Evolutionary conservation across 495 filamentous ascomycete genomes (phyloP), one percentile per base, ranked within the genome.

Genomic region (Talaromyces nanjingensis): DNA sequence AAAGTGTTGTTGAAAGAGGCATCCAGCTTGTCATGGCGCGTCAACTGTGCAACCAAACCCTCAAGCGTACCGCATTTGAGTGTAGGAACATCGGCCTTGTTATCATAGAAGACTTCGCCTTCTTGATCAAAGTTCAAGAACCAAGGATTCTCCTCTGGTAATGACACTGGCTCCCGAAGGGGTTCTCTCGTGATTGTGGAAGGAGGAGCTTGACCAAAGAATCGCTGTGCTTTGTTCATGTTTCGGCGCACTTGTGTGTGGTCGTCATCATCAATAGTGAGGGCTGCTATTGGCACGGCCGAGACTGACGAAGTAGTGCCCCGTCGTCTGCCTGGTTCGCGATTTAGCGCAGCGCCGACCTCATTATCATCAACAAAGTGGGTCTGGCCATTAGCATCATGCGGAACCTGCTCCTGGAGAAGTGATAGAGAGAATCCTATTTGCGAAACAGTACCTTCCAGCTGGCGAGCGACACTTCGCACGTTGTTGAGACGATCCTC

Each of bases 1-100:
- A 98, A 98, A 6, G 94, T 98, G 69, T 91, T 93, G 79, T 97
- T 98, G 74, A 98, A 98, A 63, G 81, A 89, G n/a, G 91, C 87
- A 72, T 98, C 96, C 2, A 96, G 85, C 70, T 91, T 92, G 79
- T 98, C 94, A 70, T 98, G 94, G 45, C 94, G 86, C 16, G 94
- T 98, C 59, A 98, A 79, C 70, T 97, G 93, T 73, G 98, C 94
- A n/a, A 98, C 96, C 68, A 98, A 75, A 8, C 89, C 96, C 39
- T 89, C 81, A 42, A 98, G 75, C 18, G 93, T 94, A 59, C 94
- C 94, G 64, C 94, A 94, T 72, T 91, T 92, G 60, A 98, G 79
- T 25, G 84, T 77, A 31, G 91, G 89, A 3, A 84, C 81, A 42
- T 86, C 82, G 59, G 76, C 71, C 75, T 97, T 98, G 37, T 79